phyloP scores from a whole-genome alignment of 805 yeast species.

The Torulaspora maleeae region DNA sequence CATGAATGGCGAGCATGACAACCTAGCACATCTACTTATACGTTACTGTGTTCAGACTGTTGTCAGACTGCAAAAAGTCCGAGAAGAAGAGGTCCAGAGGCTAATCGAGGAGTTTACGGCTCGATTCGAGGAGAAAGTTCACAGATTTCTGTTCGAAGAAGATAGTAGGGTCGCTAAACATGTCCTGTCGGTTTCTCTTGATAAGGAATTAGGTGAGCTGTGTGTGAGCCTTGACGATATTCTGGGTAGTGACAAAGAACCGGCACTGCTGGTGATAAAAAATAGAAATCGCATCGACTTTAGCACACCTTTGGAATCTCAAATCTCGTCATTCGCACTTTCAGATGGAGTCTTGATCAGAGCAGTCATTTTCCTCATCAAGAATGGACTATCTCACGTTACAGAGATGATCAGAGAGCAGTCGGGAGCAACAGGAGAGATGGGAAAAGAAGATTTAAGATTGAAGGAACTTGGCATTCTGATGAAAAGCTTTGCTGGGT shows the following conservation, averaged over 20 bases:
- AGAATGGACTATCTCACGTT: constrained; percentile 41
- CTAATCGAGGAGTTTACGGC: neutral
- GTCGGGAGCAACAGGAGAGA: neutral
- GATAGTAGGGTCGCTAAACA: neutral
- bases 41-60: constrained; percentile 1
- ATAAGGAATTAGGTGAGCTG: constrained; percentile 10
- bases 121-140: constrained; percentile 3
- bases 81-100: constrained; percentile 2
- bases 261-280: constrained; percentile 36
- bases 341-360: constrained; percentile 40
- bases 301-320: constrained; percentile 28
- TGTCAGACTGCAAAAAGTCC: neutral
- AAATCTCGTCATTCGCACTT: constrained; percentile 36
- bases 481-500: constrained; percentile 46
- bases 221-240: constrained; percentile 27
- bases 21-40: neutral
- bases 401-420: constrained; percentile 39
- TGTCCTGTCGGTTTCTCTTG: neutral
- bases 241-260: constrained; percentile 1
- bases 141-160: constrained; percentile 5
- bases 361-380: neutral
- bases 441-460: neutral
- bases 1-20: constrained; percentile 5
- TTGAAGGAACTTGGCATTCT: neutral
- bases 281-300: constrained; percentile 35